Percentiles rank a stretch among this genome's conserved stretches.
phyloP scores from a whole-genome alignment of 768 basidiomycete genomes.

The Cubamyces lactineus region DNA sequence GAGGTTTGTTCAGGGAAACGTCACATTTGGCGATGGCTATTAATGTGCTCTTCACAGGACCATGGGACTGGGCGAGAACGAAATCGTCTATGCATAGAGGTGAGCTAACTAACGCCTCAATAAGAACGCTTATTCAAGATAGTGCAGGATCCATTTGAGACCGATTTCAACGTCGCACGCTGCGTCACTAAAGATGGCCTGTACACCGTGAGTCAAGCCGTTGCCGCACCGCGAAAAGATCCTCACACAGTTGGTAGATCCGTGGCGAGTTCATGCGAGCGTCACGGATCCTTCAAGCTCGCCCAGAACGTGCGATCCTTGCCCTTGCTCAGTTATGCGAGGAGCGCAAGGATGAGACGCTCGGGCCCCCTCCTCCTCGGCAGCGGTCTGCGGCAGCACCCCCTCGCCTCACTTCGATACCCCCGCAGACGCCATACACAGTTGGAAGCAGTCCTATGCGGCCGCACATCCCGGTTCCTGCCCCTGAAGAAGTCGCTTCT shows the following conservation, averaged over 20 bases:
- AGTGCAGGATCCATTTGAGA: conserved; percentile 90
- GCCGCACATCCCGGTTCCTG: conserved; percentile 41
- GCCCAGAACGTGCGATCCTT: conserved; percentile 79
- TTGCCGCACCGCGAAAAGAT: neutral
- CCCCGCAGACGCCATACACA: conserved; percentile 73
- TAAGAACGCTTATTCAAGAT: conserved; percentile 1
- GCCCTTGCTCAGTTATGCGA: conserved; percentile 91
- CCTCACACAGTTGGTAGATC: conserved; percentile 55
- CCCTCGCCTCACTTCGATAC: conserved; percentile 47
- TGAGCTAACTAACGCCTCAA: neutral
- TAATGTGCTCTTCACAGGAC: conserved; percentile 38
- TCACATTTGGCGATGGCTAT: neutral
- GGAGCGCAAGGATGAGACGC: conserved; percentile 76
- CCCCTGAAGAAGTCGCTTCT: conserved; percentile 54
- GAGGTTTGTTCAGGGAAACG: conserved; percentile 59
- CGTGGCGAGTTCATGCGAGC: conserved; percentile 99
- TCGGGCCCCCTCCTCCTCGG: conserved; percentile 54
- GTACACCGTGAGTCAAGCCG: conserved; percentile 68
- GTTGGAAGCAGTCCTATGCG: conserved; percentile 65
- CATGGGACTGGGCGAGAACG: conserved; percentile 78
- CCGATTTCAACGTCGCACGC: conserved; percentile 94
- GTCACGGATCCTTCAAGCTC: conserved; percentile 76
- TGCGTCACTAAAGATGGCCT: conserved; percentile 97
- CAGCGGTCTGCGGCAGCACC: conserved; percentile 46
- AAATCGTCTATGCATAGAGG: conserved; percentile 76